Percentiles rank a stretch among this genome's conserved stretches.
phyloP scores from a whole-genome alignment of 1,284 basidiomycete species.

The Bondarzewia mesenterica region DNA sequence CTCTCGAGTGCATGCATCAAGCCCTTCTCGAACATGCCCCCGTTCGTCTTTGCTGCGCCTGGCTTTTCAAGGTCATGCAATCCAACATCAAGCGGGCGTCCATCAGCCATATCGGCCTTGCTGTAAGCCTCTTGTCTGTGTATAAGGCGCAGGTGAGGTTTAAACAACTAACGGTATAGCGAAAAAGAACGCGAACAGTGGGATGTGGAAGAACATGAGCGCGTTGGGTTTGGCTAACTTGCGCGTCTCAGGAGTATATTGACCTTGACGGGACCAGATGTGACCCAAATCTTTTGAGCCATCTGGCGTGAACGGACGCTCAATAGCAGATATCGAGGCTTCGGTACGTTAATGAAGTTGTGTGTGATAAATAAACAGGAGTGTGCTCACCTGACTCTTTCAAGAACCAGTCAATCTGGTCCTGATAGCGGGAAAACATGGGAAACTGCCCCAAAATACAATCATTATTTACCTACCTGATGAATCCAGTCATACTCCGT shows the following conservation, averaged over 20 bases:
- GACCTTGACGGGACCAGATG: slow-evolving; percentile 52
- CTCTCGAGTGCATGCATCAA: slow-evolving; percentile 62
- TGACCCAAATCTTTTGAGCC: slow-evolving; percentile 58
- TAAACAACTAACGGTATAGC: slow-evolving; percentile 6
- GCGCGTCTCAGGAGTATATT: slow-evolving; percentile 43
- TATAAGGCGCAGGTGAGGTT: too few relatives aligned
- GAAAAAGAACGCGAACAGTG: slow-evolving; percentile 50
- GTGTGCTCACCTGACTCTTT: slow-evolving; percentile 53
- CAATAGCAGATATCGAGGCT: slow-evolving; percentile 53
- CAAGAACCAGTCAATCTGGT: slow-evolving; percentile 85
- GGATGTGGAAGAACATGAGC: slow-evolving; percentile 94
- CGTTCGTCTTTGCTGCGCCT: slow-evolving; percentile 65
- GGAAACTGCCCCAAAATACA: neutral
- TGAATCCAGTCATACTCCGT: slow-evolving; percentile 81
- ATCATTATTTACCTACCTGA: slow-evolving; percentile 28
- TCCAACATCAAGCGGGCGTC: slow-evolving; percentile 60
- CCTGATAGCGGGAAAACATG: slow-evolving; percentile 22
- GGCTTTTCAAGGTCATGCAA: slow-evolving; percentile 46
- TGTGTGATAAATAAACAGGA: neutral
- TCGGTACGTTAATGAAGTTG: neutral
- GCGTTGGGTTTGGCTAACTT: slow-evolving; percentile 85
- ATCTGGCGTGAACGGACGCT: slow-evolving; percentile 77
- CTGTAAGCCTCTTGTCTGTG: slow-evolving; percentile 53
- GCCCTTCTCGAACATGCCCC: slow-evolving; percentile 77
- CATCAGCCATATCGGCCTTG: slow-evolving; percentile 44